phyloP scores from a whole-genome alignment of 306 rosid genomes.

The Trichosanthes cucumerina region DNA sequence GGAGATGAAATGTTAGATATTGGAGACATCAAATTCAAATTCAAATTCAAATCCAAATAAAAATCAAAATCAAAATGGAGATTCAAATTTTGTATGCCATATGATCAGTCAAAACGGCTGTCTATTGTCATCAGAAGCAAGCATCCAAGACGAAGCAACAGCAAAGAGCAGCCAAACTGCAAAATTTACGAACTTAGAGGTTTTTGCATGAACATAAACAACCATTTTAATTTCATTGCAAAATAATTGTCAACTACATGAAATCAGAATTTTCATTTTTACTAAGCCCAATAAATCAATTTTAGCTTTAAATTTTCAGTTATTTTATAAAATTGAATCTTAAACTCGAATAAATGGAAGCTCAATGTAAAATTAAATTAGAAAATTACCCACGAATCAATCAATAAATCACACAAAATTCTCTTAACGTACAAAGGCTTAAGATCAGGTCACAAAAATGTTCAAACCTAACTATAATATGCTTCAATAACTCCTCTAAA shows the following conservation, averaged over 20 bases:
- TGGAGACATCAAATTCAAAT: neutral
- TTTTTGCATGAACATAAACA: too few species aligned
- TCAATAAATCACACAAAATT: too few species aligned
- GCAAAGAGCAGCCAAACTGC: conserved; percentile 21
- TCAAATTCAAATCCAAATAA: neutral
- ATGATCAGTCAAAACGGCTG: neutral
- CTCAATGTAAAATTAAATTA: too few species aligned
- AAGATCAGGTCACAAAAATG: too few species aligned
- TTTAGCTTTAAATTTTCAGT: too few species aligned
- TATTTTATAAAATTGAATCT: too few species aligned
- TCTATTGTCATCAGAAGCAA: neutral
- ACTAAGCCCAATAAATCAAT: neutral
- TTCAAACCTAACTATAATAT: too few species aligned
- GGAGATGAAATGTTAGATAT: neutral
- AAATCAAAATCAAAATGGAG: neutral
- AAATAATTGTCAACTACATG: neutral
- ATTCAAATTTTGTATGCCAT: neutral
- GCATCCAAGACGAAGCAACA: conserved; percentile 19
- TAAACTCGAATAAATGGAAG: too few species aligned
- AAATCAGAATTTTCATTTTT: too few species aligned
- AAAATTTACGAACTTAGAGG: neutral
- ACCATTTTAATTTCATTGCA: neutral
- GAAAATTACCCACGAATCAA: too few species aligned
- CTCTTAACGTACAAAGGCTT: too few species aligned
- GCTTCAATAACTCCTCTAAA: too few species aligned